Percentiles rank a stretch among this genome's conserved stretches.
Evolutionary conservation across 2,329 filamentous ascomycete genomes (phyloP).

Genomic region (Neonectria ditissima): DNA sequence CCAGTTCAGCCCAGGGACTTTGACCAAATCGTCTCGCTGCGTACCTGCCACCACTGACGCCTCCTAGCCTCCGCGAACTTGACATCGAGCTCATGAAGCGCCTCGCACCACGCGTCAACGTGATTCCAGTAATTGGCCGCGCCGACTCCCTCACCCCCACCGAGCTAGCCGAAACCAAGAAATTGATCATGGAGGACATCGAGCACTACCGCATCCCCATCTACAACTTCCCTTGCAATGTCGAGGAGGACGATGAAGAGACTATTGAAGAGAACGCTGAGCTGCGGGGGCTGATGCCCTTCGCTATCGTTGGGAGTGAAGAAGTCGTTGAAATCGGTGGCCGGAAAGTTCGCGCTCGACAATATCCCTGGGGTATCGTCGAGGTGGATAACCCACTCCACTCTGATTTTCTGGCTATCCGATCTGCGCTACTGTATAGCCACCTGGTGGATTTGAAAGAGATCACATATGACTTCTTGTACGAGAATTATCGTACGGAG

Average conservation of each 20-base stretch:
- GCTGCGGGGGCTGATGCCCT: slow-evolving; percentile 96
- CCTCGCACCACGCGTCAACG: slow-evolving; percentile 96
- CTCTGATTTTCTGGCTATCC: slow-evolving; percentile 97
- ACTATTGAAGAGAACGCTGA: slow-evolving; percentile 99
- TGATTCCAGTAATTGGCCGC: slow-evolving; percentile 98
- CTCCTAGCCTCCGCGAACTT: slow-evolving; percentile 87
- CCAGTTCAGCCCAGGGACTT: no score
- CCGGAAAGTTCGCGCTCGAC: slow-evolving; percentile 90
- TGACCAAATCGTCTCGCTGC: no score
- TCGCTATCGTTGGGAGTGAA: slow-evolving; percentile 98
- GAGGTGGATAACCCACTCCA: slow-evolving; percentile 99
- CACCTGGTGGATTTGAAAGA: slow-evolving; percentile 99
- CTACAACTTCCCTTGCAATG: slow-evolving; percentile 99
- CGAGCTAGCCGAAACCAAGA: slow-evolving; percentile 98
- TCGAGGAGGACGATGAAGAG: slow-evolving; percentile 99
- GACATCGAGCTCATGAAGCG: slow-evolving; percentile 99
- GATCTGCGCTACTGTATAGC: slow-evolving; percentile 95
- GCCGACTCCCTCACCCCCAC: slow-evolving; percentile 96
- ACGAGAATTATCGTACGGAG: slow-evolving; percentile 99
- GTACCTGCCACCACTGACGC: no score
- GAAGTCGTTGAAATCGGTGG: slow-evolving; percentile 95
- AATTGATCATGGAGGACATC: slow-evolving; percentile 99
- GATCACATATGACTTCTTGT: slow-evolving; percentile 99
- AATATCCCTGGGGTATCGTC: slow-evolving; percentile 99
- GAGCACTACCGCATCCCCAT: slow-evolving; percentile 99